Percentiles rank a stretch among this genome's conserved stretches.
Conservation (phyloP, 352 stramenopile species). For the Phytopythium delawarense region DNA sequence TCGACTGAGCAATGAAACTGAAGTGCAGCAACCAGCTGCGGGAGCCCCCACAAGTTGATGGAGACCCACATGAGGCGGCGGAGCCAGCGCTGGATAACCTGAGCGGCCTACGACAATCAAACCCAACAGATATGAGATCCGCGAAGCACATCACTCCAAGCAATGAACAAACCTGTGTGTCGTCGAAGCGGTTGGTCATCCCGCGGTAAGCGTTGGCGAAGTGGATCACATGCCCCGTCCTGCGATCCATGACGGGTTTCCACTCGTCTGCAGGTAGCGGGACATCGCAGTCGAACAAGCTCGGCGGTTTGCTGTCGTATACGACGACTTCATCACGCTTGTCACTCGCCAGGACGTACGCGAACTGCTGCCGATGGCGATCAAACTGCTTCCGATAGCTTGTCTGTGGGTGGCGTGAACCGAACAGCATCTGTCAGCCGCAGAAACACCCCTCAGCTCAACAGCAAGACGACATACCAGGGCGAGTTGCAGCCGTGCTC, state of each 20-base stretch:
- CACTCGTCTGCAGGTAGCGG: slow-evolving; percentile 42
- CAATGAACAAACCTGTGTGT: slow-evolving; percentile 9
- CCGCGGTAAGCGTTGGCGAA: slow-evolving; percentile 51
- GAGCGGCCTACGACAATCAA: slow-evolving; percentile 19
- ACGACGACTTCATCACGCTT: not conserved
- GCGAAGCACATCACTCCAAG: not conserved
- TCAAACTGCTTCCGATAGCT: slow-evolving; percentile 52
- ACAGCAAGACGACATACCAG: slow-evolving; percentile 13
- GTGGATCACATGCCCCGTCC: not conserved
- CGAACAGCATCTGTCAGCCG: not conserved
- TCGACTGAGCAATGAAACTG: slow-evolving; percentile 30
- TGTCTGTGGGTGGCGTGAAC: slow-evolving; percentile 8
- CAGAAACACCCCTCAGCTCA: too few species aligned
- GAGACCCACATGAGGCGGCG: slow-evolving; percentile 47
- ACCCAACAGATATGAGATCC: not conserved
- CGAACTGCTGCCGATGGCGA: slow-evolving; percentile 12
- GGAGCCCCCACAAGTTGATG: slow-evolving; percentile 38
- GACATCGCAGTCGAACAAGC: slow-evolving; percentile 43
- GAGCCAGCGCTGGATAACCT: slow-evolving; percentile 49
- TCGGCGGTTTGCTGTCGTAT: slow-evolving; percentile 35
- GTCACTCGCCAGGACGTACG: slow-evolving; percentile 28
- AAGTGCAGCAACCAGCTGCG: slow-evolving; percentile 26
- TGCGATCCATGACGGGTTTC: slow-evolving; percentile 12
- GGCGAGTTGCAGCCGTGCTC: slow-evolving; percentile 27
- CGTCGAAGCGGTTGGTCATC: slow-evolving; percentile 34